Evolutionary conservation across 306 rosid species (phyloP).

Genomic region (Elaeagnus macrophylla): DNA sequence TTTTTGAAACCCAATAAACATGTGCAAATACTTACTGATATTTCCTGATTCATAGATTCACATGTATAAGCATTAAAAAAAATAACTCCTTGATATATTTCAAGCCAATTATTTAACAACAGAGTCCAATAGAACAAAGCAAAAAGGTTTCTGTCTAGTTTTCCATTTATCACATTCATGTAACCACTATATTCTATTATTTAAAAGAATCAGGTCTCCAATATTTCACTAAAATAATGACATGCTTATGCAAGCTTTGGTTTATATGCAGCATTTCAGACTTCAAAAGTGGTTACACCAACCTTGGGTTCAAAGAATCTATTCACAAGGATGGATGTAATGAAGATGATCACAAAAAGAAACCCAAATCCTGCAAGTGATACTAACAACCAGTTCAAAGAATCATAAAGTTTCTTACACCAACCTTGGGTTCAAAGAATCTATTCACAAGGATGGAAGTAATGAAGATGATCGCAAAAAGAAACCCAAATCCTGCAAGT

Average conservation of each 20-base stretch:
- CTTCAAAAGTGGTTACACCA: slow-evolving; percentile 5
- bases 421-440: slow-evolving; percentile 53
- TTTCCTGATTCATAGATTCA: neutral
- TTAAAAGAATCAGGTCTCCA: neutral
- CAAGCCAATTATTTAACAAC: no score
- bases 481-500: slow-evolving; percentile 56
- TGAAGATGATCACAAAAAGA: slow-evolving; percentile 41
- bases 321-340: slow-evolving; percentile 44
- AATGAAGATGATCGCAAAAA: slow-evolving; percentile 39
- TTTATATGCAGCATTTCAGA: neutral
- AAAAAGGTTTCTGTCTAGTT: no score
- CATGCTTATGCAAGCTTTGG: neutral
- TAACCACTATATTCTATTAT: no score
- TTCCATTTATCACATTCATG: no score
- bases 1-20: neutral
- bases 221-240: no score
- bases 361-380: slow-evolving; percentile 57
- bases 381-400: slow-evolving; percentile 52
- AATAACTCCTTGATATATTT: no score
- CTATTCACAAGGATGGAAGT: slow-evolving; percentile 42
- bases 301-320: slow-evolving; percentile 53
- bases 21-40: no score
- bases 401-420: slow-evolving; percentile 15
- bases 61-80: neutral
- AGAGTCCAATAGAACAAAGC: no score